Conservation (phyloP, 2,329 filamentous ascomycete species). For the Graphilbum fragrans region DNA sequence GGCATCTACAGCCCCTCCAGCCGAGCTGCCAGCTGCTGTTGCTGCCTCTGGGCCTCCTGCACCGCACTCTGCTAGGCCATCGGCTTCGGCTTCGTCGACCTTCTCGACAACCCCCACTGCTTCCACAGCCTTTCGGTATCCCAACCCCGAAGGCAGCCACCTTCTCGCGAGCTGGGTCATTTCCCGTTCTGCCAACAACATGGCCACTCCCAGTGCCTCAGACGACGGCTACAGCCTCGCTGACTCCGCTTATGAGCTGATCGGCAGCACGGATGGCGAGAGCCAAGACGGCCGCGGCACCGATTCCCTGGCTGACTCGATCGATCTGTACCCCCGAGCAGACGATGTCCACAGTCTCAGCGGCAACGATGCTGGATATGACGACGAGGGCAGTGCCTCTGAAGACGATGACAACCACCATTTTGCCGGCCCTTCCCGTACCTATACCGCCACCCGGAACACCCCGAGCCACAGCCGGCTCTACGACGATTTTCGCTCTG, state of each 20-base stretch:
- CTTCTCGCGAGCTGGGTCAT: conserved; percentile 48
- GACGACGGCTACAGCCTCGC: conserved; percentile 36
- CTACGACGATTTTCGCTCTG: conserved; percentile 18
- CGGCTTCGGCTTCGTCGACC: background rate
- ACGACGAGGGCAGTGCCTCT: conserved; percentile 19
- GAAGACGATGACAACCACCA: conserved; percentile 30
- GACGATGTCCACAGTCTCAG: conserved; percentile 19
- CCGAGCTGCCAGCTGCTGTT: no score
- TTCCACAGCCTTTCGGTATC: conserved; percentile 35
- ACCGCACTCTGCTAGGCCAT: background rate
- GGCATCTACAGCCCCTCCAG: no score
- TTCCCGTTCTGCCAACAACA: conserved; percentile 30
- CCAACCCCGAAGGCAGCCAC: conserved; percentile 40
- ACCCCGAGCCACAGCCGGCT: conserved; percentile 7
- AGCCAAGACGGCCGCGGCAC: conserved; percentile 35
- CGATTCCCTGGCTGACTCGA: conserved; percentile 22
- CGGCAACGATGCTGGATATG: conserved; percentile 29
- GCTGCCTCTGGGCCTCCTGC: no score
- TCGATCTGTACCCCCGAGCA: conserved; percentile 13
- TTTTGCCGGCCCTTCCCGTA: conserved; percentile 20
- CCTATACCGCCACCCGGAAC: background rate
- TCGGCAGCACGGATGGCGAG: conserved; percentile 39
- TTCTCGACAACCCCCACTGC: background rate
- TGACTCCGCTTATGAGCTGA: conserved; percentile 46
- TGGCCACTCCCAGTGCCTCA: conserved; percentile 28